Evolutionary conservation across 2,329 filamentous ascomycete species (phyloP).

Genomic region (Apiospora saccharicola): DNA sequence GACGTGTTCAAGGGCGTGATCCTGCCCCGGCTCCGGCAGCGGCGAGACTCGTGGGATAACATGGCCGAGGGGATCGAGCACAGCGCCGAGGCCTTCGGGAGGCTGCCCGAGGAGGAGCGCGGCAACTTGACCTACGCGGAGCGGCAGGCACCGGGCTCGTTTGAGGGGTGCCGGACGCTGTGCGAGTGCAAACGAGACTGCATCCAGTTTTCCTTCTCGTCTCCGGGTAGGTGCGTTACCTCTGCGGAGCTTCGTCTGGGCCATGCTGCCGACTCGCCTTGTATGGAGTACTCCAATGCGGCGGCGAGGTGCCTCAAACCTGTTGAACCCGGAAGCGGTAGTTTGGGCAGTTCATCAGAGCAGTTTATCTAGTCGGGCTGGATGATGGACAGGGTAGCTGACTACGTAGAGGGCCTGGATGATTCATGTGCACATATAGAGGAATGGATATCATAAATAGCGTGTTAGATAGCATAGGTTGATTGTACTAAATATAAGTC

Average conservation of each 20-base stretch:
- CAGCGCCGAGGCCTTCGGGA: neutral
- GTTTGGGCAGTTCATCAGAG: neutral
- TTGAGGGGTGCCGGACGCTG: neutral
- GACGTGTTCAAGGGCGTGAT: constrained; percentile 41
- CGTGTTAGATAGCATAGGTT: too few relatives aligned
- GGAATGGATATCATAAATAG: neutral
- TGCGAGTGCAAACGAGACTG: neutral
- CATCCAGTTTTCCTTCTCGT: constrained; percentile 21
- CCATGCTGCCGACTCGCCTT: neutral
- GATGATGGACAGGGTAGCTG: neutral
- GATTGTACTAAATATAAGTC: too few relatives aligned
- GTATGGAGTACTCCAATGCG: constrained; percentile 2
- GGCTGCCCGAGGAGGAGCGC: neutral
- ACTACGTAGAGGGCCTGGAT: neutral
- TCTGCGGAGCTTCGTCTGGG: neutral
- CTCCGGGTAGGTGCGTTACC: neutral
- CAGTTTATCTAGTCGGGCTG: neutral
- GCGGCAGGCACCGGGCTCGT: neutral
- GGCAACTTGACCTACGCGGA: neutral
- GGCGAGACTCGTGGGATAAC: constrained; percentile 43
- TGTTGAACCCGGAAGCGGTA: too few relatives aligned
- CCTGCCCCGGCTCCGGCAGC: constrained; percentile 34
- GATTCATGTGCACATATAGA: neutral
- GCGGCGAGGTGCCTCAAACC: neutral
- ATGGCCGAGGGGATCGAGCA: constrained; percentile 33